Base-by-base conservation (phyloP, 179 eudicot species). In the Drosera spatulata region DNA sequence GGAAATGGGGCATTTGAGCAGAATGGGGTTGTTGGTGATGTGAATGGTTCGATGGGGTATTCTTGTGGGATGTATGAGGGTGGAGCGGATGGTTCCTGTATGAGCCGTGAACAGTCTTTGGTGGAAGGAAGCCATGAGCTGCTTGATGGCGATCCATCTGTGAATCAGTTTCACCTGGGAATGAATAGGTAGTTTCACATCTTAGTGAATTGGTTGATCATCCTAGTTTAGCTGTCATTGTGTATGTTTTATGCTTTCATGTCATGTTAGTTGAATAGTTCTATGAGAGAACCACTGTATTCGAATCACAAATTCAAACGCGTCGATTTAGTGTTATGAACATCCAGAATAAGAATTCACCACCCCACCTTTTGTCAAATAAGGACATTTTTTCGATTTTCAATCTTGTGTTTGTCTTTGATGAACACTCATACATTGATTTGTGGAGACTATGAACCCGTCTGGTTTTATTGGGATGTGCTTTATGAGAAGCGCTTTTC, bases 1-100 rank as follows among this genome's bases (percentile, higher is more conserved):
- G 74, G 51, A 39, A 63, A 40, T 41, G 67, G 67, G 57, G 56
- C 61, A 50, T 65, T 75, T 52, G 78, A 77, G 53, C 61, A 67
- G 39, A 40, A 43, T 39, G 57, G 63, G 44, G 45, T 56, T 40
- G 62, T 61, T 60, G 61, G 65, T 4, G 53, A 39, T 47, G 62
- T 40, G 41, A 76, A 75, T 59, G 65, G 45, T 43, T 43, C 45
- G 45, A 43, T 43, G 45, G 8, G 6, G 8, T 43, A 43, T 43
- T 43, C 45, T 43, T 4, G 6, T 7, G 45, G 45, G 8, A 43
- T 43, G 45, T 43, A 43, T 43, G 45, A 43, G 45, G 6, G 8
- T 43, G 45, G 6, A 43, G 6, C 45, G 5, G 6, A 7, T 43
- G 45, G 45, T 43, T 43, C 45, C 8, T 43, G 45, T 43, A 43